Base-by-base conservation (phyloP, 169 alveolate species). In the Ichthyophthirius multifiliis region DNA sequence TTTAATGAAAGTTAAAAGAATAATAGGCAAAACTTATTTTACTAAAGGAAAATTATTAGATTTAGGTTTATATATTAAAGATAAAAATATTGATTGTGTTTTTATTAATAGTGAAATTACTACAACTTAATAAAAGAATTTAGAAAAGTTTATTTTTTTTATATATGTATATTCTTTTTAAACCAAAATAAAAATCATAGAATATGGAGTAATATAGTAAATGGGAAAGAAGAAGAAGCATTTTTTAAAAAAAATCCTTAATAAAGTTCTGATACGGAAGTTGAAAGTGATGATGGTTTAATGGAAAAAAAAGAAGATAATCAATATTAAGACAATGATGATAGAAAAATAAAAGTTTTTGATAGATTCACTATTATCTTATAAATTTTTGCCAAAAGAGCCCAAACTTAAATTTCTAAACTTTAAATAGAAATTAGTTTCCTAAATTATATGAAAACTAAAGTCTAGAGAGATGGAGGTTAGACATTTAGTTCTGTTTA, bases 311-410 rank as follows among this genome's bases (percentile, higher is more conserved):
- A n/a, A n/a, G n/a, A 43, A 20, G 20, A 55, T 0, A 62, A 44
- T n/a, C 43, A 20, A 55, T 15, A 34, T 1, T 55, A 31, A 13
- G 76, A 78, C 5, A 64, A 67, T 35, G 71, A 47, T 16, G 47
- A 67, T 37, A 76, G 90, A 47, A 76, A 90, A 62, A 84, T 95
- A 4, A 89, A 85, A 75, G 90, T 95, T 5, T 82, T 93, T 43
- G 98, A 95, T 75, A 83, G 98, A 75, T 89, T 89, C 63, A 93
- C 95, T 5, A 92, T 93, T 45, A 95, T 95, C 63, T 81, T 95
- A n/a, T 47, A 92, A 71, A 95, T 95, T 4, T 90, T 95, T 77
- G 94, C 96, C 13, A 82, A 90, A 48, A 80, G 98, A 83, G 96
- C 98, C 5, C 84, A 86, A 73, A 77, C 89, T 27, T 83, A 87